phyloP scores from a whole-genome alignment of 768 basidiomycete species.

The Gloeophyllum trabeum region DNA sequence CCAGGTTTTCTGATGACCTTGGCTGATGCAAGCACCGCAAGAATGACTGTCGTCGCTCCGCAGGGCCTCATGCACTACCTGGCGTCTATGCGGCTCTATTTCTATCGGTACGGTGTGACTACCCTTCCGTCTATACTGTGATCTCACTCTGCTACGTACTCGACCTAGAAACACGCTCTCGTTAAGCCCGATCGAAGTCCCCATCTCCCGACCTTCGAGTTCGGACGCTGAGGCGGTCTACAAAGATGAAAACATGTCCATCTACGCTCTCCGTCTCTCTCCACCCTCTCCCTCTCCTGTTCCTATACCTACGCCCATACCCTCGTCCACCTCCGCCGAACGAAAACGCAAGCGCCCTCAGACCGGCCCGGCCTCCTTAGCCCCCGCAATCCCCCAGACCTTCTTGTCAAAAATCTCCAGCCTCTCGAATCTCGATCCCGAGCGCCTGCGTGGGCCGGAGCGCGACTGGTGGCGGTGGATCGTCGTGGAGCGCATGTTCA shows the following conservation, averaged over 20 bases:
- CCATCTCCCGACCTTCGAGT: no score
- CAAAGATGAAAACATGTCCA: conserved; percentile 49
- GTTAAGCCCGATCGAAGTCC: conserved; percentile 33
- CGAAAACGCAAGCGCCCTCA: not conserved
- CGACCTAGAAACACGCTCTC: conserved; percentile 35
- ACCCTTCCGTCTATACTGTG: not conserved
- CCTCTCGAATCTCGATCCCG: no score
- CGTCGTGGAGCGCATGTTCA: no score
- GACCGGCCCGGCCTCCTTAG: no score
- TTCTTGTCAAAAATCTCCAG: no score
- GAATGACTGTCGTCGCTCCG: conserved; percentile 61
- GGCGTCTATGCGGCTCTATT: conserved; percentile 59
- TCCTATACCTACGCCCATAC: not conserved
- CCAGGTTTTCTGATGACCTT: conserved; percentile 70
- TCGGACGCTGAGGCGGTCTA: no score
- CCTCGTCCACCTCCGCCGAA: not conserved
- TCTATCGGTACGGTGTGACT: conserved; percentile 43
- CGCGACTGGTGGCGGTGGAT: no score
- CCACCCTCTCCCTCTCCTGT: conserved; percentile 1
- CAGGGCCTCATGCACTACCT: conserved; percentile 59
- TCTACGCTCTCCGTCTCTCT: conserved; percentile 48
- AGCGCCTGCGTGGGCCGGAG: no score
- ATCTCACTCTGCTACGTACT: not conserved
- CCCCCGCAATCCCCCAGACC: no score
- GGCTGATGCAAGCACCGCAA: conserved; percentile 55